A percentile compares a stretch with the other conserved stretches of the same genome.
Evolutionary conservation across 2,329 filamentous ascomycete species (phyloP).

Genomic region (Neonectria magnoliae): DNA sequence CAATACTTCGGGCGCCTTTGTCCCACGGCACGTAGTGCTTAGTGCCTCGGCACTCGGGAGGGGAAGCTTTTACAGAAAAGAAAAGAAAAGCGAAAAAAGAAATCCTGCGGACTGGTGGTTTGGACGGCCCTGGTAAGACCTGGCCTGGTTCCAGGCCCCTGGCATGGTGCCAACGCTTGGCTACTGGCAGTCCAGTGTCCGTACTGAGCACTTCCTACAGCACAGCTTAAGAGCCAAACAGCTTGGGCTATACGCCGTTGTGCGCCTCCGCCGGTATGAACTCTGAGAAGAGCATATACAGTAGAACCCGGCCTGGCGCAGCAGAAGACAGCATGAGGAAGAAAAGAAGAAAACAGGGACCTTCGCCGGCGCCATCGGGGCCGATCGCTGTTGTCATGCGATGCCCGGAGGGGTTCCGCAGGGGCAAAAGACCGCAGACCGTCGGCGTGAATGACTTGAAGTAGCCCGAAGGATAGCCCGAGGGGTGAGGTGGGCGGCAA

Average conservation of each 20-base stretch:
- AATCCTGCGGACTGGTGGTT: neutral
- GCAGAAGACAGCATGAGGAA: neutral
- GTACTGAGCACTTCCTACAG: neutral
- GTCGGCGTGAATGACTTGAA: neutral
- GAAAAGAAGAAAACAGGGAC: slow-evolving; percentile 2
- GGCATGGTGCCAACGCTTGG: slow-evolving; percentile 10
- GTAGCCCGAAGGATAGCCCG: slow-evolving; percentile 4
- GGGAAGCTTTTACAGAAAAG: neutral
- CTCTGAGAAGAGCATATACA: neutral
- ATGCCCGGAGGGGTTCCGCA: slow-evolving; percentile 30
- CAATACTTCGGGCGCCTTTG: neutral
- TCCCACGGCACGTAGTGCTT: neutral
- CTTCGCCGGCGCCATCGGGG: slow-evolving; percentile 29
- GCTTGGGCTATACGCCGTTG: slow-evolving; percentile 1
- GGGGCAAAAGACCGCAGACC: neutral
- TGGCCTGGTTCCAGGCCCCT: slow-evolving; percentile 5
- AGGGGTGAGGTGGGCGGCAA: slow-evolving; percentile 2
- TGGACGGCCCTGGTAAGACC: neutral
- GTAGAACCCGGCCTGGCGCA: neutral
- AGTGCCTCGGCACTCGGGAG: neutral
- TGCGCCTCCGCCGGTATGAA: slow-evolving; percentile 8
- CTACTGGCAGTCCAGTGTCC: neutral
- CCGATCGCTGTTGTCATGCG: slow-evolving; percentile 31
- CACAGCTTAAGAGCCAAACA: slow-evolving; percentile 8
- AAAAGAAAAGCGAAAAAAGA: neutral